Evolutionary conservation across 768 basidiomycete species (phyloP).

Genomic region (Lactarius vividus): DNA sequence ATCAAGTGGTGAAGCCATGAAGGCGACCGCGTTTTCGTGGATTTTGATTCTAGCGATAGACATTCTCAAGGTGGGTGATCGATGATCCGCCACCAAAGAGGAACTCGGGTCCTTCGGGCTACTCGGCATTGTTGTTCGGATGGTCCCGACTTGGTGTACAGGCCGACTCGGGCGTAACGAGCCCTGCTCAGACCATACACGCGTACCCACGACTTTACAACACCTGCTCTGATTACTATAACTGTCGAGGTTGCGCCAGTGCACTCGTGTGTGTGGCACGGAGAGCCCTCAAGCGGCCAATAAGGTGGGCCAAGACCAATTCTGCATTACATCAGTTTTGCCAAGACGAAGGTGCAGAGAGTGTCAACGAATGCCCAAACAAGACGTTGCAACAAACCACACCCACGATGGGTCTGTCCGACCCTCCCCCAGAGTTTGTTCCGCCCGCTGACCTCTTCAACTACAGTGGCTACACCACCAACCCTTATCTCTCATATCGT

Average conservation of each 20-base stretch:
- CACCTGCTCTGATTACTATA: background rate
- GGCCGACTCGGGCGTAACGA: background rate
- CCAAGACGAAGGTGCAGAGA: background rate
- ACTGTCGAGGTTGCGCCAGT: background rate
- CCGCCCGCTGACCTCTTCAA: background rate
- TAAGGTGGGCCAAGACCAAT: background rate
- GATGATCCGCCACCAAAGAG: too few relatives aligned
- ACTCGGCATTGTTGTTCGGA: background rate
- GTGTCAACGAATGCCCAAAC: background rate
- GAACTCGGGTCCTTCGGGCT: too few relatives aligned
- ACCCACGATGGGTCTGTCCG: slow-evolving; percentile 14
- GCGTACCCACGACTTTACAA: background rate
- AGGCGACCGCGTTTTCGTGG: too few relatives aligned
- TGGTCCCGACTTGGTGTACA: background rate
- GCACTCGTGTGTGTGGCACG: background rate
- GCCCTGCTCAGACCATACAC: background rate
- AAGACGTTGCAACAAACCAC: background rate
- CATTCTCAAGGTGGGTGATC: too few relatives aligned
- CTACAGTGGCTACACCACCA: slow-evolving; percentile 36
- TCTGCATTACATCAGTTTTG: background rate
- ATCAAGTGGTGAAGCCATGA: too few relatives aligned
- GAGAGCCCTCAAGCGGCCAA: background rate
- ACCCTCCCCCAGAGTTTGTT: background rate
- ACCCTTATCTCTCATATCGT: slow-evolving; percentile 77
- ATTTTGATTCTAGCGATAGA: too few relatives aligned